Base-by-base conservation (phyloP, 345 rosid genomes). In the Dovyalis caffra region DNA sequence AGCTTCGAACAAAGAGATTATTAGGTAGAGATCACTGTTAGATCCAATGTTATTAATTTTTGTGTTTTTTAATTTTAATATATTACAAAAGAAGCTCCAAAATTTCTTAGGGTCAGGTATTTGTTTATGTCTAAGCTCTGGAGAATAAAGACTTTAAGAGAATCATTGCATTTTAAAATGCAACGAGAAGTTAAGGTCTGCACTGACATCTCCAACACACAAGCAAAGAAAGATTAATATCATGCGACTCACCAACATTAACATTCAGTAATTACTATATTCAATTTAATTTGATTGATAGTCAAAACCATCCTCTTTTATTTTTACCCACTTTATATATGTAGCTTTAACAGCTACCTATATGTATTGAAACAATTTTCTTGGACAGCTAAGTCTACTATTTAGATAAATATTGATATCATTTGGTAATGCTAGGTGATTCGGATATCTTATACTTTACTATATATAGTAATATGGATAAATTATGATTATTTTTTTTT, bases 1-100 rank as follows among this genome's bases (percentile, higher is more conserved):
- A n/a, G n/a, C 81, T 78, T 88, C 80, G 85, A 85, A 80, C 70
- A 38, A 75, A 71, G 89, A 77, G 87, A 81, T 64, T 84, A 78
- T 66, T 84, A 75, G 78, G 79, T 65, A 29, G 64, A 68, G 68
- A 78, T 53, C 38, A 33, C 67, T 25, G 82, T 71, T 79, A 74
- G 87, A 89, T 85, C 90, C 88, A 79, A 86, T 74, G 87, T 75
- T 73, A 67, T 49, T 71, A 66, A 23, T 3, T 34, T 21, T 11
- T 61, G 25, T 49, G 32, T 64, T 38, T 66, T 71, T 66, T 6
- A 26, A 21, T 66, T 40, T 58, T 9, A 58, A 38, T 35, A 58
- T 10, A 34, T 69, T 51, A 66, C 68, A 79, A 65, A 75, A 47
- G 73, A 64, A 70, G 73, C 72, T 71, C 69, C 82, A 74, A 77